phyloP scores from a whole-genome alignment of 1,284 basidiomycete species.

The Anthracocystis panici-leucophaei region DNA sequence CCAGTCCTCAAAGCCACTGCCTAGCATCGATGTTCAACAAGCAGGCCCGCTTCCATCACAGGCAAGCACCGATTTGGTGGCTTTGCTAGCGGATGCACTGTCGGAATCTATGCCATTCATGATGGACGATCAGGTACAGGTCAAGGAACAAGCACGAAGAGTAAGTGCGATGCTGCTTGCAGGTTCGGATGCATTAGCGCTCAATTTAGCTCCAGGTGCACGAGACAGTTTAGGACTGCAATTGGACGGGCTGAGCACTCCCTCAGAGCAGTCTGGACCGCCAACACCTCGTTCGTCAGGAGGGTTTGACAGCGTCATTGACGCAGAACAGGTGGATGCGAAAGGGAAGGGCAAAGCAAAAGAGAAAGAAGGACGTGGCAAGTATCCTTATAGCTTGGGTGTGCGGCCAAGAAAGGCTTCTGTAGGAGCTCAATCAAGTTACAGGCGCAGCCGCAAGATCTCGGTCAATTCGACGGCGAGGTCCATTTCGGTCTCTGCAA shows the following conservation, averaged over 20 bases:
- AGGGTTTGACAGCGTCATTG: conserved; percentile 8
- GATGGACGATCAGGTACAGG: conserved; percentile 7
- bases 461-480: conserved; percentile 36
- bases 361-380: conserved; percentile 1
- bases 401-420: background rate
- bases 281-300: conserved; percentile 16
- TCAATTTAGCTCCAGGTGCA: conserved; percentile 47
- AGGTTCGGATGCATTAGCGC: conserved; percentile 48
- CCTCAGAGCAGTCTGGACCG: conserved; percentile 30
- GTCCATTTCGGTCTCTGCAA: conserved; percentile 33
- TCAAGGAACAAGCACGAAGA: conserved; percentile 33
- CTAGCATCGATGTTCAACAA: conserved; percentile 8
- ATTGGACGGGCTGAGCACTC: conserved; percentile 40
- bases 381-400: conserved; percentile 14
- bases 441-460: conserved; percentile 29
- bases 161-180: conserved; percentile 50
- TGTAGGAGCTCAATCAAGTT: background rate
- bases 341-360: conserved; percentile 7
- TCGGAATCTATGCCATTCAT: conserved; percentile 41
- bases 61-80: conserved; percentile 24
- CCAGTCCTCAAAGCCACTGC: conserved; percentile 6
- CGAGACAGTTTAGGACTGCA: conserved; percentile 38
- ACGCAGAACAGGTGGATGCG: background rate
- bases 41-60: conserved; percentile 1
- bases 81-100: conserved; percentile 42